Evolutionary conservation across 2,329 filamentous ascomycete species (phyloP).

Genomic region (Exophiala aquamarina): DNA sequence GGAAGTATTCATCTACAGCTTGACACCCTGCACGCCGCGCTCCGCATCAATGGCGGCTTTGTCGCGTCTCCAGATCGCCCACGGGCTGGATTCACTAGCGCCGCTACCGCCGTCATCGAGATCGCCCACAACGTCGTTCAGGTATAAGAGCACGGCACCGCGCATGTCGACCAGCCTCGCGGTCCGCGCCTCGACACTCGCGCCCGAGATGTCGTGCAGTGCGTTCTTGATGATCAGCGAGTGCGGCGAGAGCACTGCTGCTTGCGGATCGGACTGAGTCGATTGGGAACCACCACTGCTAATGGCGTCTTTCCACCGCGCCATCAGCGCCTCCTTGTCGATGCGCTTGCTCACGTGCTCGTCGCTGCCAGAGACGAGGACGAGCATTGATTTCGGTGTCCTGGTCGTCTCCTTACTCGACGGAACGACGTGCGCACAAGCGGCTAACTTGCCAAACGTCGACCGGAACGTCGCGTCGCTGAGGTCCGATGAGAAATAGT

Average conservation of each 20-base stretch:
- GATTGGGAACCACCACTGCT: not conserved
- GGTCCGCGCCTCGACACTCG: slow-evolving; percentile 13
- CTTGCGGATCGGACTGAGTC: not conserved
- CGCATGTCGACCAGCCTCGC: slow-evolving; percentile 25
- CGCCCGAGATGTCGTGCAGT: slow-evolving; percentile 23
- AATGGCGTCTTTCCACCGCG: slow-evolving; percentile 20
- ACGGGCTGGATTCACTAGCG: slow-evolving; percentile 3
- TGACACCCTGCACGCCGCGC: not conserved
- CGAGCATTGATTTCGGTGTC: slow-evolving; percentile 15
- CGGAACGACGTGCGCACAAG: slow-evolving; percentile 1
- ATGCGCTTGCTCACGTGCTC: slow-evolving; percentile 12
- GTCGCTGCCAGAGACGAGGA: slow-evolving; percentile 24
- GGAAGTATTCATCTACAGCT: not conserved
- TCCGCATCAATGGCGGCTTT: slow-evolving; percentile 9
- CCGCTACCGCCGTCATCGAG: slow-evolving; percentile 1
- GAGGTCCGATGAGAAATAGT: slow-evolving; percentile 85
- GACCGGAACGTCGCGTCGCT: slow-evolving; percentile 53
- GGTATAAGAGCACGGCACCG: slow-evolving; percentile 22
- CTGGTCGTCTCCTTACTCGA: not conserved
- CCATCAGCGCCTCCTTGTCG: slow-evolving; percentile 18
- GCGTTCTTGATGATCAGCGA: slow-evolving; percentile 21
- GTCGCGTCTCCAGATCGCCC: slow-evolving; percentile 12
- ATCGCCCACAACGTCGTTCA: slow-evolving; percentile 23
- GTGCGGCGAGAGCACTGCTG: slow-evolving; percentile 7
- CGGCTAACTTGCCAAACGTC: slow-evolving; percentile 60